Evolutionary conservation across 306 rosid genomes (phyloP), one percentile per base, ranked within the genome.

Genomic region (Abrus precatorius): DNA sequence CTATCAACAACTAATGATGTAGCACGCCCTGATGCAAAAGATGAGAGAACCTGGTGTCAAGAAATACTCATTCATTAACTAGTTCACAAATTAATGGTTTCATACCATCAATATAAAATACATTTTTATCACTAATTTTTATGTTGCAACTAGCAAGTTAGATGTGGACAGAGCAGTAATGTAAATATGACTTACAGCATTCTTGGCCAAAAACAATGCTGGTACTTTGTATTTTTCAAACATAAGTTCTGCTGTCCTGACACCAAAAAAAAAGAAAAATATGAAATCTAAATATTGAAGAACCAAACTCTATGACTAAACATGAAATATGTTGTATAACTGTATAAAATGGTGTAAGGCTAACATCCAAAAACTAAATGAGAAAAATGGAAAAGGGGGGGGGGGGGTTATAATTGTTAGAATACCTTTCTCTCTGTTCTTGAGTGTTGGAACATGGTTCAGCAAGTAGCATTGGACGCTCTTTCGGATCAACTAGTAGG

Each of bases 11-110:
- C 98, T 65, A 95, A 86, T 43, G 99, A 89, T 2, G 99, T 95
- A 80, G 99, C 97, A 79, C 99, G 98, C 41, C 99, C 99, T 77
- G 99, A 93, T 60, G 99, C 99, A 83, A 95, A 95, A 50, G 99
- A 93, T 30, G 99, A 91, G 80, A 95, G 91, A 85, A 95, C 98
- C 98, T 95, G 50, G 84, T 69, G 47, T 28, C 65, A 69, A 9
- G 59, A 78, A 70, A 78, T 69, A 67, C 47, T 32, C 27, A 47
- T 67, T 68, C 48, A 56, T 68, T 68, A 68, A 34, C 5, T 43
- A 67, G 48, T 43, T 53, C 66, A 77, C 14, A 50, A 33, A 38
- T 64, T 66, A 47, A 66, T 41, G 8, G 28, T 28, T 53, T 53
- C 79, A 72, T 48, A 27, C 13, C 44, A 53, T 63, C 34, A 78